phyloP scores from a whole-genome alignment of 2,329 filamentous ascomycete genomes.

The Fusarium mexicanum region DNA sequence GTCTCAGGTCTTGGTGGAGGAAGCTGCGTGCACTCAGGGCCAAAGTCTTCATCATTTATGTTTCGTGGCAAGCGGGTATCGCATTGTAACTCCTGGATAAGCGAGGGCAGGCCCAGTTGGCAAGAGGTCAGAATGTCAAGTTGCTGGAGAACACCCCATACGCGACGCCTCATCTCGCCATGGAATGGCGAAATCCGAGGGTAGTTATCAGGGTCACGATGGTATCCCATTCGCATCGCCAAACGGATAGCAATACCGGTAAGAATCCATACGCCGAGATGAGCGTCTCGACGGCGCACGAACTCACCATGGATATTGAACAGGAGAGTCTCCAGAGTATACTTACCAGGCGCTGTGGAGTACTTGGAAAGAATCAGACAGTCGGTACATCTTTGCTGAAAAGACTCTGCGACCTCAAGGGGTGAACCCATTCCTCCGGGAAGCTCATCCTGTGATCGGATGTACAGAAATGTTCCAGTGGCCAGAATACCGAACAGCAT shows the following conservation, averaged over 20 bases:
- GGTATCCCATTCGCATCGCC: slow-evolving; percentile 36
- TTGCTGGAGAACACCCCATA: slow-evolving; percentile 23
- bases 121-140: slow-evolving; percentile 28
- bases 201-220: slow-evolving; percentile 26
- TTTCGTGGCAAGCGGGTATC: slow-evolving; percentile 22
- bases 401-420: slow-evolving; percentile 7
- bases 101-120: slow-evolving; percentile 22
- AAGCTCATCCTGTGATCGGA: slow-evolving; percentile 22
- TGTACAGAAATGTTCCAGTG: slow-evolving; percentile 21
- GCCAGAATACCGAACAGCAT: slow-evolving; percentile 27
- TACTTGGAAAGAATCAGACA: slow-evolving; percentile 32
- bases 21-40: not conserved
- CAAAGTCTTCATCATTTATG: slow-evolving; percentile 30
- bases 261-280: slow-evolving; percentile 29
- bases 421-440: slow-evolving; percentile 14
- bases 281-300: slow-evolving; percentile 19
- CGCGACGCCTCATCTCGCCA: slow-evolving; percentile 30
- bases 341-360: slow-evolving; percentile 7
- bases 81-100: slow-evolving; percentile 24
- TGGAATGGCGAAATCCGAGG: slow-evolving; percentile 19
- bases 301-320: slow-evolving; percentile 30
- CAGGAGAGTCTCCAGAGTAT: slow-evolving; percentile 24
- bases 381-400: slow-evolving; percentile 26
- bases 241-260: slow-evolving; percentile 17
- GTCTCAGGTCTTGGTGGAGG: slow-evolving; percentile 19